Evolutionary conservation across 2,329 filamentous ascomycete species (phyloP), one percentile per base, ranked within the genome.

Genomic region (Corinectria fuckeliana): DNA sequence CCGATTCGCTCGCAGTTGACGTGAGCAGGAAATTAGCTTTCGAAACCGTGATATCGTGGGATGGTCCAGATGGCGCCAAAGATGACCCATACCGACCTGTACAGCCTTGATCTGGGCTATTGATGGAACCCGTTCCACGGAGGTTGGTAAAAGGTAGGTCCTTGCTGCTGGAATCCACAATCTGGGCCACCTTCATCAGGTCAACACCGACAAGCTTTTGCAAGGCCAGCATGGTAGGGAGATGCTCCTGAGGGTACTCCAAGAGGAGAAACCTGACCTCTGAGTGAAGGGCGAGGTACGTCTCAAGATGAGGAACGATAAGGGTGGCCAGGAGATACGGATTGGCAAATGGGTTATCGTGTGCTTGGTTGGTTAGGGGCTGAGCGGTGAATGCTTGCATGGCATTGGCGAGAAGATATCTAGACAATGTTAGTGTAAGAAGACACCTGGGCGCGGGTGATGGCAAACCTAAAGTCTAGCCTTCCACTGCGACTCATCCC

Each of bases 241-340:
- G 76, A 61, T 88, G 82, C 48, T 83, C 81, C 0, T 81, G 74
- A 0, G 85, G 81, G 61, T 86, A 89, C 56, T 88, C 83, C 8
- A 89, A 76, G 5, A 89, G 71, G 1, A 89, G 78, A 56, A 88
- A 83, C 9, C 81, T 81, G 18, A 84, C 81, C 34, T 80, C 75
- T 2, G 79, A 68, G 62, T 88, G 83, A 2, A 80, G 75, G 4
- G 81, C 78, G 48, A 89, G 76, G 61, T 87, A 88, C 0, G 81
- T 81, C 65, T 89, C 86, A 1, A 89, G 76, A 60, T 88, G 84
- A 1, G 86, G 84, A 36, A 88, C 77, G 20, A 89, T 78, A 2
- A 88, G 76, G 1, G 82, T 82, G 2, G 87, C 86, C 2, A 89
- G 78, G 14, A 85, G 75, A 20, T 80, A 76, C 1, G 83, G 79